Evolutionary conservation across 257 asterid species (phyloP).

Genomic region (Nicotiana paniculata): DNA sequence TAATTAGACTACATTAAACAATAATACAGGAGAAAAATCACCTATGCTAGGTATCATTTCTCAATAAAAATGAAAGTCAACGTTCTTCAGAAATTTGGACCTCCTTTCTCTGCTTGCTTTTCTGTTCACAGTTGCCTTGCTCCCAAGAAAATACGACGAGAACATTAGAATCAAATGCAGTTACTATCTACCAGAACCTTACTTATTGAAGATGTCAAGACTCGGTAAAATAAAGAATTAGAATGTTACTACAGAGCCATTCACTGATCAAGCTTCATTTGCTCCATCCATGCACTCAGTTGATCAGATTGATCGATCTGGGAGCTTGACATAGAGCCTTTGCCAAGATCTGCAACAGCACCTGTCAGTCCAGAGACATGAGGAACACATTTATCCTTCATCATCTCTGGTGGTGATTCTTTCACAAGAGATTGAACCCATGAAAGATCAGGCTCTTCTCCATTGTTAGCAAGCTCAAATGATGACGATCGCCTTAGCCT

Average conservation of each 20-base stretch:
- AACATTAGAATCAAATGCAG: conserved; percentile 22
- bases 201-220: conserved; percentile 18
- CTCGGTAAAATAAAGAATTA: conserved; percentile 15
- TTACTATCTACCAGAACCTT: conserved; percentile 22
- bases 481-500: conserved; percentile 55
- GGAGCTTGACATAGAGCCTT: conserved; percentile 20
- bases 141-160: conserved; percentile 26
- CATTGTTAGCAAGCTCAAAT: conserved; percentile 40
- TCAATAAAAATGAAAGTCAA: conserved; percentile 9
- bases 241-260: conserved; percentile 38
- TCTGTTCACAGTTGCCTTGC: conserved; percentile 23
- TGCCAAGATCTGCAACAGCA: conserved; percentile 28
- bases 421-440: conserved; percentile 73
- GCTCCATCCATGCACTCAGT: conserved; percentile 54
- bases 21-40: conserved; percentile 27
- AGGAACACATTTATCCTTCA: conserved; percentile 40
- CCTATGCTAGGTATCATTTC: conserved; percentile 18
- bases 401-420: conserved; percentile 63
- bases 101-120: conserved; percentile 14
- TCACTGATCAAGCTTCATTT: conserved; percentile 63
- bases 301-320: conserved; percentile 41
- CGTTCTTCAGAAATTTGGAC: conserved; percentile 21
- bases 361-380: conserved; percentile 18
- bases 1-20: conserved; percentile 8
- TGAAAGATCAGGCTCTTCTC: conserved; percentile 67